These are phyloP conservation scores for Globisporangium solare DNA, from an alignment of 352 stramenopile species.

Conservation along the genomic window DNA sequence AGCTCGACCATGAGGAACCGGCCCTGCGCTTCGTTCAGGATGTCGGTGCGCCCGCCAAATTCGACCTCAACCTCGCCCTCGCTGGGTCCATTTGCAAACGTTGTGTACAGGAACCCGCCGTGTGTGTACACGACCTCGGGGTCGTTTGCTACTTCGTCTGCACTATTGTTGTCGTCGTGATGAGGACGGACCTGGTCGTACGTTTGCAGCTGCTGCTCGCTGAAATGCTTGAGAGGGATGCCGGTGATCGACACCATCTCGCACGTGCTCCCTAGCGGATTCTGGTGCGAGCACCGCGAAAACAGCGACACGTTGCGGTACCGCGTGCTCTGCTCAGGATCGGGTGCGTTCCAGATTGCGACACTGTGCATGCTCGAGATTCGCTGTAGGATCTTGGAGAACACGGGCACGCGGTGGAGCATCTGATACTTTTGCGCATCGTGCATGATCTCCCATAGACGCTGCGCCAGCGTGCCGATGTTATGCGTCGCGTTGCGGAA, in stretches of 20 bases:
- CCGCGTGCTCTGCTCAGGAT: conserved; percentile 1
- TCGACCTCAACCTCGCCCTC: conserved; percentile 1
- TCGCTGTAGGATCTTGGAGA: conserved; percentile 2
- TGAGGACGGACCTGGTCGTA: conserved; percentile 1
- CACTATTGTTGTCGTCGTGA: background rate
- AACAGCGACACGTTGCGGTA: conserved; percentile 11
- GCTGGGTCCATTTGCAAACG: background rate
- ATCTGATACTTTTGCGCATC: conserved; percentile 3
- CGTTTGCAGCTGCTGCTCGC: conserved; percentile 3
- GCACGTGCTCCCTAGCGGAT: background rate
- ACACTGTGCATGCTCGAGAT: conserved; percentile 1
- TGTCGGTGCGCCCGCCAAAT: too few species aligned
- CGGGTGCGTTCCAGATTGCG: conserved; percentile 5
- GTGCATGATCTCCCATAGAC: conserved; percentile 4
- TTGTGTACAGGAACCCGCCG: conserved; percentile 7
- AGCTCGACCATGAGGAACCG: too few species aligned
- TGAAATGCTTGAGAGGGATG: conserved; percentile 8
- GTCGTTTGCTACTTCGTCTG: background rate
- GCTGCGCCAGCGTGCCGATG: background rate
- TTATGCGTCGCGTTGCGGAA: conserved; percentile 1
- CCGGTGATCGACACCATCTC: conserved; percentile 1
- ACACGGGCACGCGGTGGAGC: conserved; percentile 7
- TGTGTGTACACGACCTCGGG: conserved; percentile 4
- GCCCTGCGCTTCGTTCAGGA: too few species aligned
- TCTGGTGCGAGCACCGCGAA: conserved; percentile 1